These are phyloP conservation scores for Botryosphaeria dothidea DNA, from an alignment of 2,329 filamentous ascomycete genomes.

Conservation along the genomic window DNA sequence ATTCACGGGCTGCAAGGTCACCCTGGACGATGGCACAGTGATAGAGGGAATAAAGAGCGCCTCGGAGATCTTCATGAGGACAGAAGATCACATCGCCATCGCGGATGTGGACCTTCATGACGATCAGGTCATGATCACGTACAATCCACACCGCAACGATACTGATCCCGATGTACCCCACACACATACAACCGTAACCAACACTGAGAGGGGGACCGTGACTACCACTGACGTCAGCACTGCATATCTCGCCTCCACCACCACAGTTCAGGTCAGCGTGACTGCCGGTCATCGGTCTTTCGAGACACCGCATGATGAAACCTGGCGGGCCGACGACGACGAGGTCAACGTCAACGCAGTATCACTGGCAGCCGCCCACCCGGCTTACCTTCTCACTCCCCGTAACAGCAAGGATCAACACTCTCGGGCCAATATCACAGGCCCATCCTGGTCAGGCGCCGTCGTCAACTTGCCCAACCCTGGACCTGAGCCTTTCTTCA, in stretches of 20 bases:
- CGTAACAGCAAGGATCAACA: not conserved
- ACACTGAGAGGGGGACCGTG: not conserved
- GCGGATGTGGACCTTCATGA: conserved; percentile 3
- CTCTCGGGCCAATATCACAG: too few species aligned
- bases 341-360: too few species aligned
- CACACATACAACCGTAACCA: not conserved
- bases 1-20: conserved; percentile 19
- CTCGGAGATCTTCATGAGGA: conserved; percentile 7
- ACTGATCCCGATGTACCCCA: not conserved
- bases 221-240: too few species aligned
- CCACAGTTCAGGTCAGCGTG: too few species aligned
- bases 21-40: conserved; percentile 42
- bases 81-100: not conserved
- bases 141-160: not conserved
- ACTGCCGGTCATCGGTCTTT: too few species aligned
- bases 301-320: too few species aligned
- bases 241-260: too few species aligned
- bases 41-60: conserved; percentile 48
- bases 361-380: too few species aligned
- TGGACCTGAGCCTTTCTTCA: not conserved
- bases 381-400: too few species aligned
- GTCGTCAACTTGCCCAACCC: not conserved
- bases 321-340: too few species aligned
- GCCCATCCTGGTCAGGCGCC: too few species aligned
- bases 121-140: not conserved